Percentiles rank a stretch among this genome's conserved stretches.
Conservation (phyloP, 1,284 basidiomycete genomes). For the Takashimella tepidaria region DNA sequence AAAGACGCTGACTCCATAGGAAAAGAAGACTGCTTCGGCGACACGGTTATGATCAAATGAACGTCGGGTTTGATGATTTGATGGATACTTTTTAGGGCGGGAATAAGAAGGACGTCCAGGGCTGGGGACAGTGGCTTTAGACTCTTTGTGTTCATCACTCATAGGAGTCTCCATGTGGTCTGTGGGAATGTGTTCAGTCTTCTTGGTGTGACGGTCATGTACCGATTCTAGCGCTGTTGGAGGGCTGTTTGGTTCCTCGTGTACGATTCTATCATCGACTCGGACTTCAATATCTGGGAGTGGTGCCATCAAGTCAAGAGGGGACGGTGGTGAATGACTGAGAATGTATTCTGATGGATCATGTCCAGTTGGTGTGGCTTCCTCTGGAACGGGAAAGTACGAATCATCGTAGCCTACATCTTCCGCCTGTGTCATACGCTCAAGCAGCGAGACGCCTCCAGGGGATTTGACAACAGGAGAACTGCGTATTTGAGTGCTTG, state of each 20-base stretch:
- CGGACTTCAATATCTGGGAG: background rate
- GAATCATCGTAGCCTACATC: conserved; percentile 82
- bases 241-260: background rate
- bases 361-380: conserved; percentile 4
- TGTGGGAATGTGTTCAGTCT: background rate
- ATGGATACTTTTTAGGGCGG: background rate
- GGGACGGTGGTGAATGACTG: conserved; percentile 34
- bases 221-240: background rate
- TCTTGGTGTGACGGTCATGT: background rate
- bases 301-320: background rate
- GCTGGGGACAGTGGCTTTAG: background rate
- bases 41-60: conserved; percentile 40
- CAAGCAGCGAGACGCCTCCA: conserved; percentile 58
- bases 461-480: conserved; percentile 63
- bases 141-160: background rate
- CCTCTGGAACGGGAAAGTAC: conserved; percentile 57
- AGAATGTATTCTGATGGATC: conserved; percentile 45
- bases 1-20: conserved; percentile 74
- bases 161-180: background rate
- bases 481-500: conserved; percentile 74
- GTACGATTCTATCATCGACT: background rate
- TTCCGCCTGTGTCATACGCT: conserved; percentile 75
- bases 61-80: too few relatives aligned
- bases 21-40: conserved; percentile 83
- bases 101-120: background rate